Evolutionary conservation across 2,329 filamentous ascomycete species (phyloP), one percentile per base, ranked within the genome.

Genomic region (Clonostachys byssicola): DNA sequence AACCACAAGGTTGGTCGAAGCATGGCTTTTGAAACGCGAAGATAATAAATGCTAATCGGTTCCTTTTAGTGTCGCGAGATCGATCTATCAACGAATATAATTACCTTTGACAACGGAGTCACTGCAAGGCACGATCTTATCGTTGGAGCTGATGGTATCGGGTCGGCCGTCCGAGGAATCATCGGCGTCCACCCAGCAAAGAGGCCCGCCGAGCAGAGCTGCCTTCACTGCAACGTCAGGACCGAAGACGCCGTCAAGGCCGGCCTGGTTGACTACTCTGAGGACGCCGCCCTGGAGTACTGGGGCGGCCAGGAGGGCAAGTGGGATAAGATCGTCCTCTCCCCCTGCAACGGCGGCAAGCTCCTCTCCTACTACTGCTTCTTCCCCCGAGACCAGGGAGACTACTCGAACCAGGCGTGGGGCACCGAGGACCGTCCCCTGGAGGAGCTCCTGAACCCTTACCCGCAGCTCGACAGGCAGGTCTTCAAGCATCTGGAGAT

Each of bases 331-430:
- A 87, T 88, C 49, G 84, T 88, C 6, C 68, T 88, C 3, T 86
- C 82, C 0, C 82, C 84, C 6, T 88, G 85, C 66, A 84, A 86
- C 56, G 77, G 76, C 18, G 83, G 83, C 46, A 77, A 77, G 50
- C 66, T 86, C 4, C 70, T 86, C 4, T 85, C 81, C 0, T 88
- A 85, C 66, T 88, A 88, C 65, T 86, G 83, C 65, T 86, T 86
- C 70, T 86, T 85, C 63, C 77, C 82, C 0, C 72, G 62, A 6
- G 62, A 56, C 6, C 64, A 74, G 49, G 79, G 80, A 7, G 81
- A 87, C 58, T 86, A 81, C 57, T 70, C 73, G 4, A 77, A 66
- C 40, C 81, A 87, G 46, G 73, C 71, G 10, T 86, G 83, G 82
- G 79, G 74, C 0, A 67, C 67, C 1, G 75, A 77, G 23, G 72